A percentile compares a stretch with the other conserved stretches of the same genome.
Evolutionary conservation across 306 rosid species (phyloP).

Genomic region (Fragaria nilgerrensis): DNA sequence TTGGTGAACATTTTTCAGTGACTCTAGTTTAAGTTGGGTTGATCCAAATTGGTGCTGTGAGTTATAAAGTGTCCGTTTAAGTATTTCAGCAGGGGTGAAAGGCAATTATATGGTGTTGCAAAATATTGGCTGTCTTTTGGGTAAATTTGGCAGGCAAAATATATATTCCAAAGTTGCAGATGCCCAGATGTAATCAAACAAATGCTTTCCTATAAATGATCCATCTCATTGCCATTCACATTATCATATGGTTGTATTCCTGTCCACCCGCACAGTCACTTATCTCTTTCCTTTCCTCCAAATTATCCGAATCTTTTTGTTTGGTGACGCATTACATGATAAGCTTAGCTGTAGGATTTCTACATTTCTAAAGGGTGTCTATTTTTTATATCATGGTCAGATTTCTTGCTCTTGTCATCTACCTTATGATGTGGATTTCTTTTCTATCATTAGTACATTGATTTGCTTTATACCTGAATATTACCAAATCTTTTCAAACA

Average conservation of each 20-base stretch:
- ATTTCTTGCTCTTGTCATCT: too few relatives aligned
- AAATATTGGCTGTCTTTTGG: too few relatives aligned
- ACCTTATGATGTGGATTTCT: neutral
- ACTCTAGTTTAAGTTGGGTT: too few relatives aligned
- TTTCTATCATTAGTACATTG: neutral
- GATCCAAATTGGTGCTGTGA: too few relatives aligned
- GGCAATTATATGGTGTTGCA: too few relatives aligned
- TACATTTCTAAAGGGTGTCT: neutral
- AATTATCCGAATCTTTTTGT: neutral
- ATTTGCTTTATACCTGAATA: neutral
- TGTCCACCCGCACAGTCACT: neutral
- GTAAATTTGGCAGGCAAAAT: too few relatives aligned
- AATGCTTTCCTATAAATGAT: neutral
- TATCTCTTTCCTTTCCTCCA: neutral
- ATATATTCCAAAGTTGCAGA: too few relatives aligned
- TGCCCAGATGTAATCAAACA: too few relatives aligned
- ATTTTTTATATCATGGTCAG: neutral
- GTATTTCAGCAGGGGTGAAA: too few relatives aligned
- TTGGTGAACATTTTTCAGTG: too few relatives aligned
- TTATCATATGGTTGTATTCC: neutral
- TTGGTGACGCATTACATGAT: neutral
- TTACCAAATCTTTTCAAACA: neutral
- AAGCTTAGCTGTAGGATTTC: neutral
- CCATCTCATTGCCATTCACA: neutral
- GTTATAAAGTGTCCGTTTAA: too few relatives aligned